Conservation (phyloP, 768 basidiomycete genomes). For the Auriscalpium vulgare region DNA sequence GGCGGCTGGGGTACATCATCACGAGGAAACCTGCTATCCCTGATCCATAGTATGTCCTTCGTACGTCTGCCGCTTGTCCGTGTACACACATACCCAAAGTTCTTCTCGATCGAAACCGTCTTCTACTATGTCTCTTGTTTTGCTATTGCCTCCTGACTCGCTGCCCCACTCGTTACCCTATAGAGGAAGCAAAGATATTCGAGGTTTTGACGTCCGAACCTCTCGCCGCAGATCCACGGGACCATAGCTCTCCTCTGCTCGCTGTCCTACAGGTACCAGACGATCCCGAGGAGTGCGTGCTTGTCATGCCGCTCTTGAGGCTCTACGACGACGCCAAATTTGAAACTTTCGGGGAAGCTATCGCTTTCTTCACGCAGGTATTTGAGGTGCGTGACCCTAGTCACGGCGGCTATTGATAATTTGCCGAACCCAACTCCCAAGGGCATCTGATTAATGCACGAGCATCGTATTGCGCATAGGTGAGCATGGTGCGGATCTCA, state of each 20-base stretch:
- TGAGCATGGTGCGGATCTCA: too few species aligned
- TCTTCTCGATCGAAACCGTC: too few species aligned
- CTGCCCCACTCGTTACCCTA: too few species aligned
- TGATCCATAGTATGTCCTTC: slow-evolving; percentile 1
- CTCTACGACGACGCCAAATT: slow-evolving; percentile 20
- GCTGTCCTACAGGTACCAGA: slow-evolving; percentile 17
- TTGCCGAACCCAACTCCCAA: not conserved
- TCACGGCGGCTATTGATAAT: slow-evolving; percentile 1
- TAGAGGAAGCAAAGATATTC: too few species aligned
- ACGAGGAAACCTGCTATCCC: slow-evolving; percentile 3
- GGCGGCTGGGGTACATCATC: slow-evolving; percentile 1
- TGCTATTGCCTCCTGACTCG: too few species aligned
- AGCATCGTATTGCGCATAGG: slow-evolving; percentile 20
- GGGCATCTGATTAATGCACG: slow-evolving; percentile 20
- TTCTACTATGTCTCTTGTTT: too few species aligned
- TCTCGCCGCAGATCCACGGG: slow-evolving; percentile 15
- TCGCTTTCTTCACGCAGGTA: slow-evolving; percentile 18
- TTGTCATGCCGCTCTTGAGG: slow-evolving; percentile 23
- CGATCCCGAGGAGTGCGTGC: not conserved
- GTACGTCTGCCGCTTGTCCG: too few species aligned
- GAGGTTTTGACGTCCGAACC: too few species aligned
- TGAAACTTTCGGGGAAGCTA: slow-evolving; percentile 15
- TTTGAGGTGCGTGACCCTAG: slow-evolving; percentile 11
- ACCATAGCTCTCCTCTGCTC: slow-evolving; percentile 24
- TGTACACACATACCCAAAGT: too few species aligned